phyloP scores from a whole-genome alignment of 148 eudicot genomes.

The Persicaria tinctoria region DNA sequence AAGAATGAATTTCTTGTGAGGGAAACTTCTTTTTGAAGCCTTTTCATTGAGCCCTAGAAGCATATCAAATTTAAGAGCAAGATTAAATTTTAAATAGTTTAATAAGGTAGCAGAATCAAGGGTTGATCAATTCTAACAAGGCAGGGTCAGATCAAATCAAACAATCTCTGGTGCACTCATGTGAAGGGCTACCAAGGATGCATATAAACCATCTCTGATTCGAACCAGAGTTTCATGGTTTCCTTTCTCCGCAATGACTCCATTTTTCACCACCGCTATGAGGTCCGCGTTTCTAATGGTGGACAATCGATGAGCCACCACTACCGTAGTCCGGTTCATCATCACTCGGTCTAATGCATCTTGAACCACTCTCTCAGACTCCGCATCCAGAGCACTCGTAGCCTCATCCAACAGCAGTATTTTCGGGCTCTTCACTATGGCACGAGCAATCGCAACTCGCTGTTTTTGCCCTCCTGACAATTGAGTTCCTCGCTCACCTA shows the following conservation, averaged over 20 bases:
- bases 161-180: conserved; percentile 14
- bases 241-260: conserved; percentile 65
- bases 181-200: conserved; percentile 57
- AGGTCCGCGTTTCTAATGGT: conserved; percentile 55
- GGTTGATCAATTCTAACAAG: too few relatives aligned
- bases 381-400: conserved; percentile 76
- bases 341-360: conserved; percentile 56
- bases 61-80: too few relatives aligned
- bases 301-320: conserved; percentile 63
- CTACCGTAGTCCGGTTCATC: conserved; percentile 59
- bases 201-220: conserved; percentile 49
- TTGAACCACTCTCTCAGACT: conserved; percentile 63
- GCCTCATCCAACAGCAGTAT: conserved; percentile 70
- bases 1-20: too few relatives aligned
- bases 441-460: conserved; percentile 73
- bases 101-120: too few relatives aligned
- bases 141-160: too few relatives aligned
- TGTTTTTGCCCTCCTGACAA: conserved; percentile 79
- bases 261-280: conserved; percentile 59
- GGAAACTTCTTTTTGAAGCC: too few relatives aligned
- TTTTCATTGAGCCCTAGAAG: too few relatives aligned
- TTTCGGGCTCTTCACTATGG: conserved; percentile 55
- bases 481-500: conserved; percentile 71
- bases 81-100: too few relatives aligned
- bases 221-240: conserved; percentile 47